Base-by-base conservation (phyloP, 1,139 yeast species). In the Hanseniaspora sp. region DNA sequence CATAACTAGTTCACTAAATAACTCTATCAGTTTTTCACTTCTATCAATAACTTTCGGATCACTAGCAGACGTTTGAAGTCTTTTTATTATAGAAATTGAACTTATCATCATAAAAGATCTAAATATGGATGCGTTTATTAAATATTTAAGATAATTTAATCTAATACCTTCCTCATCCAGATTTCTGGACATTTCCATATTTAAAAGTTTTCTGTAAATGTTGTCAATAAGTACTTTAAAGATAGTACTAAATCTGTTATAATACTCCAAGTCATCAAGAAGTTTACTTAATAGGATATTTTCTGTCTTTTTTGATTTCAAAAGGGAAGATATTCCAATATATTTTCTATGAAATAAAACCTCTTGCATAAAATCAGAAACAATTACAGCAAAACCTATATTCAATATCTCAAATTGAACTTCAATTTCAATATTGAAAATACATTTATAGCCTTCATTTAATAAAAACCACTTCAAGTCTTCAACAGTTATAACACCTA, bases 51-150 rank as follows among this genome's bases (percentile, higher is more conserved):
- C 7, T 11, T 7, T 6, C 7, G 34, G 34, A 23, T 51, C 54
- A 39, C 15, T 51, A 6, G 31, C 28, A 6, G 41, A 23, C 6
- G 41, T 33, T 39, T 39, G 15, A 1, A 44, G 12, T 51, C 54
- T 51, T 23, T 29, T 44, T 12, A 51, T 13, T 38, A 51, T 23
- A 8, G 54, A 44, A 11, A 51, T 18, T 3, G 48, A 29, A 13
- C 48, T 51, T 6, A 45, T 45, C 9, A 48, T n/a, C 46, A 53
- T 48, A 29, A 37, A 48, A 3, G 56, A 48, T n/a, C 52, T 41
- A 39, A 48, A 44, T 8, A 4, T 38, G 5, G 53, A 53, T 5
- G 52, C 48, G 38, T 39, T 48, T 8, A 41, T 41, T 29, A 48
- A 33, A 31, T 38, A 53, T 23, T 37, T 53, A 11, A 53, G 8